Evolutionary conservation across 2,329 filamentous ascomycete genomes (phyloP).

Genomic region (Neofusicoccum ribis): DNA sequence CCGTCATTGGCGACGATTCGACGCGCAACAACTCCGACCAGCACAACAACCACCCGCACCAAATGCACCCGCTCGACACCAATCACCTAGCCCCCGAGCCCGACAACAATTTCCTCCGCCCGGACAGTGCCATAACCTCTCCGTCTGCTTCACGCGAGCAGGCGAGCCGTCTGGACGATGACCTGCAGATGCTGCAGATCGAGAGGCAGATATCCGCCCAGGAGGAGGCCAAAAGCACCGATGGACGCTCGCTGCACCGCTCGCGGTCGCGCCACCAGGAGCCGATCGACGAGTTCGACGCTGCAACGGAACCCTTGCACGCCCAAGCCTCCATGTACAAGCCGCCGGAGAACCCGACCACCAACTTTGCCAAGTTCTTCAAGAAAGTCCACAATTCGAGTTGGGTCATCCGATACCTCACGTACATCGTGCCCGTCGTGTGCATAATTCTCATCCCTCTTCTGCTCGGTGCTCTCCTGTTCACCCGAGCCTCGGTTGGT

Average conservation of each 20-base stretch:
- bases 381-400: constrained; percentile 66
- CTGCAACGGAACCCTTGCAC: constrained; percentile 67
- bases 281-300: constrained; percentile 66
- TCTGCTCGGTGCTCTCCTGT: constrained; percentile 63
- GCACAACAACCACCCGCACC: background rate
- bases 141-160: constrained; percentile 61
- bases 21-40: constrained; percentile 30
- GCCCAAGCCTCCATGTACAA: constrained; percentile 66
- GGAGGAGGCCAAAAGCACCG: constrained; percentile 36
- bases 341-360: constrained; percentile 63
- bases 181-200: constrained; percentile 64
- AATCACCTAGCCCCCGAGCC: constrained; percentile 25
- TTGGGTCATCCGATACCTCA: constrained; percentile 67
- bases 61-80: background rate
- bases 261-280: constrained; percentile 57
- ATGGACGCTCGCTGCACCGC: constrained; percentile 49
- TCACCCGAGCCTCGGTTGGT: constrained; percentile 63
- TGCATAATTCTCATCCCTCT: constrained; percentile 67
- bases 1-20: constrained; percentile 37
- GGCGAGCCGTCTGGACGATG: constrained; percentile 63
- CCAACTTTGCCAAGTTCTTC: constrained; percentile 62
- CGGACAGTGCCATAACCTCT: constrained; percentile 41
- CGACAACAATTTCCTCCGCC: constrained; percentile 46
- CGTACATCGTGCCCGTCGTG: constrained; percentile 68
- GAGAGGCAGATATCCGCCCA: constrained; percentile 59